Evolutionary conservation across 352 stramenopile genomes (phyloP).

Genomic region (Phytopythium ostracodes): DNA sequence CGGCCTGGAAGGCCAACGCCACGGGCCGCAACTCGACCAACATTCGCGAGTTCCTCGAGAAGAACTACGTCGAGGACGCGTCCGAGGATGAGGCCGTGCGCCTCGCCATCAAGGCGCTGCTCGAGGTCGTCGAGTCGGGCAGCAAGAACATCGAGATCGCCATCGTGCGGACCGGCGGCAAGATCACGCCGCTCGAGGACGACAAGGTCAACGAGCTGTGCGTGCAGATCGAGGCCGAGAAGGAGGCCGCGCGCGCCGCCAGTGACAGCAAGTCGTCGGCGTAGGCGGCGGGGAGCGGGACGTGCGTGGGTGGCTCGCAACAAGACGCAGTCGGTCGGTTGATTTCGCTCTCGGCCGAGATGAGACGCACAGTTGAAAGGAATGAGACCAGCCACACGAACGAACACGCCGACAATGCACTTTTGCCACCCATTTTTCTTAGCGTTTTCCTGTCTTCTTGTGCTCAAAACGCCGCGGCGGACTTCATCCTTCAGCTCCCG

Average conservation of each 20-base stretch:
- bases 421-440: not conserved
- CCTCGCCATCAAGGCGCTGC: constrained; percentile 93
- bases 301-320: not conserved
- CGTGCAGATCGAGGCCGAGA: constrained; percentile 78
- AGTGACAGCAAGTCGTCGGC: constrained; percentile 77
- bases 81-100: constrained; percentile 89
- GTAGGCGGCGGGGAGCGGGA: constrained; percentile 13
- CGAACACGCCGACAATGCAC: not conserved
- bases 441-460: not conserved
- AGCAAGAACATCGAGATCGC: constrained; percentile 99
- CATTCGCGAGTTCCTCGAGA: constrained; percentile 98
- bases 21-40: constrained; percentile 97
- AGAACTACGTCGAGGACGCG: constrained; percentile 94
- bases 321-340: no score
- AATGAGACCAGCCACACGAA: not conserved
- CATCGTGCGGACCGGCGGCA: constrained; percentile 80
- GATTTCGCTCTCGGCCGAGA: not conserved
- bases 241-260: constrained; percentile 69
- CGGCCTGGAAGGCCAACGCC: constrained; percentile 97
- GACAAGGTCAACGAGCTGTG: constrained; percentile 80
- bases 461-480: not conserved
- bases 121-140: constrained; percentile 98
- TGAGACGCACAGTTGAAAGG: not conserved
- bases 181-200: constrained; percentile 66
- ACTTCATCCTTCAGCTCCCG: no score